Conservation (phyloP, 1,284 basidiomycete species). For the Ceratobasidium sp. region DNA sequence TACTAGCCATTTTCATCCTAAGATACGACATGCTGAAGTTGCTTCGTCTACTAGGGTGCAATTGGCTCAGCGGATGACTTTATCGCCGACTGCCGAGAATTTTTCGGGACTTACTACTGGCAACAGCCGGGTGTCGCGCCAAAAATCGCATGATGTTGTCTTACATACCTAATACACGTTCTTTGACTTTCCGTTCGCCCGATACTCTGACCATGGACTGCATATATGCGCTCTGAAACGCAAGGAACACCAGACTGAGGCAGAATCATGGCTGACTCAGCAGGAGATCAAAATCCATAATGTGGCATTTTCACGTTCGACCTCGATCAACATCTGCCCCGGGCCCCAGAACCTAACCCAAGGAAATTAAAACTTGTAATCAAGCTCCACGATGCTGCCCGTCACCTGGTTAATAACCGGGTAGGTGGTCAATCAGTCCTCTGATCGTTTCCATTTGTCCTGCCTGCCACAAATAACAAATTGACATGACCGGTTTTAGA, state of each 20-base stretch:
- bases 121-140: background rate
- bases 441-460: background rate
- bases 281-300: background rate
- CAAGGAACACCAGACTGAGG: background rate
- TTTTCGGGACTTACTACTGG: conserved; percentile 10
- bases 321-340: background rate
- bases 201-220: background rate
- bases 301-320: background rate
- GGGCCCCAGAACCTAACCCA: background rate
- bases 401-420: conserved; percentile 32
- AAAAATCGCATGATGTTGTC: background rate
- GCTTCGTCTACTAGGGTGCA: background rate
- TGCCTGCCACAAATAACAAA: background rate
- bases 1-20: background rate
- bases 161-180: background rate
- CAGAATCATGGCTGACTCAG: background rate
- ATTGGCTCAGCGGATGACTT: conserved; percentile 14
- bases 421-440: background rate
- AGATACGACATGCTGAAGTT: background rate
- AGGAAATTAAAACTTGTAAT: background rate
- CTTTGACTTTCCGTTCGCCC: background rate
- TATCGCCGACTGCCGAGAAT: conserved; percentile 6
- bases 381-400: conserved; percentile 9
- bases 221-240: background rate
- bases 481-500: conserved; percentile 5